These are phyloP conservation scores for Boletus hoseneyae DNA, from an alignment of 1,284 basidiomycete genomes.

Conservation along the genomic window DNA sequence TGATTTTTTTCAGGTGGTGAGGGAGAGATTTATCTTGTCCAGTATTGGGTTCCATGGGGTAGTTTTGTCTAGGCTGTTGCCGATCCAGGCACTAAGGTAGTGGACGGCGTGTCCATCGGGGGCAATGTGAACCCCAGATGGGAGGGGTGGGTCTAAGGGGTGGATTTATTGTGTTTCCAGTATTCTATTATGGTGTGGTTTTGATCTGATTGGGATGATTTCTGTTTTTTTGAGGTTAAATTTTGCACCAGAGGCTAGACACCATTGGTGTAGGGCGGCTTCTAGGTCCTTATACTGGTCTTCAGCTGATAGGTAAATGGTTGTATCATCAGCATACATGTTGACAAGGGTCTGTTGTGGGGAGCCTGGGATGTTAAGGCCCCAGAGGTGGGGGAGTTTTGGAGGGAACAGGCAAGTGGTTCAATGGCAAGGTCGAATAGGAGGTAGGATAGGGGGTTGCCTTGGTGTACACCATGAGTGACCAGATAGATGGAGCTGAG, in stretches of 20 bases:
- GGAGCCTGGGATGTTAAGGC: not conserved
- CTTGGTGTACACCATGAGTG: slow-evolving; percentile 37
- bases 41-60: slow-evolving; percentile 1
- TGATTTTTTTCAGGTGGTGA: not conserved
- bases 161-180: not conserved
- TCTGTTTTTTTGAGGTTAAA: slow-evolving; percentile 21
- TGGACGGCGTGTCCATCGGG: not conserved
- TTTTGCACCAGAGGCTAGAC: slow-evolving; percentile 3
- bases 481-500: slow-evolving; percentile 29
- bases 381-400: not conserved
- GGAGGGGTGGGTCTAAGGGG: not conserved
- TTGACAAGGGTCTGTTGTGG: not conserved
- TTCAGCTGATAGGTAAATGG: slow-evolving; percentile 4
- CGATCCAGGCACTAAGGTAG: slow-evolving; percentile 11
- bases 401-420: slow-evolving; percentile 11
- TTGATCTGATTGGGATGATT: slow-evolving; percentile 13
- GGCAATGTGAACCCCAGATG: not conserved
- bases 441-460: slow-evolving; percentile 39
- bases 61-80: not conserved
- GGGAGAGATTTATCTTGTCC: slow-evolving; percentile 3
- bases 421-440: slow-evolving; percentile 32
- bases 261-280: not conserved
- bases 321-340: slow-evolving; percentile 19
- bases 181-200: not conserved
- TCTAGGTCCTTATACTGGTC: slow-evolving; percentile 11